Percentiles rank a stretch among this genome's conserved stretches.
phyloP scores from a whole-genome alignment of 495 filamentous ascomycete genomes.

The Neurospora sp. region DNA sequence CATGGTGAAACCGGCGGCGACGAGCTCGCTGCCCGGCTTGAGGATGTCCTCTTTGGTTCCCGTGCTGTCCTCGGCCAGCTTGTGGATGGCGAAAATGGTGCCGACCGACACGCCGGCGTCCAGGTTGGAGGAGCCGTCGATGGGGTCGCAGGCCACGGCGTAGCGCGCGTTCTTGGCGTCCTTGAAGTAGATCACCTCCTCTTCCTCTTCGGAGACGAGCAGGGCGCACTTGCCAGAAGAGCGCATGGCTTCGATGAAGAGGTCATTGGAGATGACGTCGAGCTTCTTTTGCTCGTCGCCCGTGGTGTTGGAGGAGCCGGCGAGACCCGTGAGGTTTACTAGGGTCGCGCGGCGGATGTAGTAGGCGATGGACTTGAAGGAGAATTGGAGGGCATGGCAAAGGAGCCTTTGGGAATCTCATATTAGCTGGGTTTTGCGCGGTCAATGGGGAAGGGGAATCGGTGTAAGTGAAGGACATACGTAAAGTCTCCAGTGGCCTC shows the following conservation, averaged over 20 bases:
- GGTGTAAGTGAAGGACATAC: conserved; percentile 35
- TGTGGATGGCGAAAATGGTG: conserved; percentile 94
- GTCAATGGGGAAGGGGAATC: background rate
- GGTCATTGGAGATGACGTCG: conserved; percentile 95
- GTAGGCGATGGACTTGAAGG: conserved; percentile 98
- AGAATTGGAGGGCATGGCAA: conserved; percentile 96
- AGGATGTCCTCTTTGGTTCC: conserved; percentile 75
- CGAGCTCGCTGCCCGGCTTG: conserved; percentile 77
- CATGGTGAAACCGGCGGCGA: conserved; percentile 97
- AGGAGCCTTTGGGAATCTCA: conserved; percentile 50
- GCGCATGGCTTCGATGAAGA: conserved; percentile 90
- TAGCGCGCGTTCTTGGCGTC: conserved; percentile 75
- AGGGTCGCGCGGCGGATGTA: conserved; percentile 97
- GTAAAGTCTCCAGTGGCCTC: conserved; percentile 98
- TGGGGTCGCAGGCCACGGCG: conserved; percentile 93
- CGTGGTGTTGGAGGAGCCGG: conserved; percentile 88
- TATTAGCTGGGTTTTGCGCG: background rate
- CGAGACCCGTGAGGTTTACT: conserved; percentile 90
- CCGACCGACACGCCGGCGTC: conserved; percentile 97
- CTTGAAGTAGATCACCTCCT: conserved; percentile 78
- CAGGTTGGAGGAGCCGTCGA: conserved; percentile 94
- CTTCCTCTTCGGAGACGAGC: conserved; percentile 93
- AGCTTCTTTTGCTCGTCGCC: conserved; percentile 99
- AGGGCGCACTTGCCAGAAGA: conserved; percentile 82
- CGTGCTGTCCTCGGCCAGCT: conserved; percentile 59